phyloP scores from a whole-genome alignment of 1,284 basidiomycete species.

The Prillingera fragicola region DNA sequence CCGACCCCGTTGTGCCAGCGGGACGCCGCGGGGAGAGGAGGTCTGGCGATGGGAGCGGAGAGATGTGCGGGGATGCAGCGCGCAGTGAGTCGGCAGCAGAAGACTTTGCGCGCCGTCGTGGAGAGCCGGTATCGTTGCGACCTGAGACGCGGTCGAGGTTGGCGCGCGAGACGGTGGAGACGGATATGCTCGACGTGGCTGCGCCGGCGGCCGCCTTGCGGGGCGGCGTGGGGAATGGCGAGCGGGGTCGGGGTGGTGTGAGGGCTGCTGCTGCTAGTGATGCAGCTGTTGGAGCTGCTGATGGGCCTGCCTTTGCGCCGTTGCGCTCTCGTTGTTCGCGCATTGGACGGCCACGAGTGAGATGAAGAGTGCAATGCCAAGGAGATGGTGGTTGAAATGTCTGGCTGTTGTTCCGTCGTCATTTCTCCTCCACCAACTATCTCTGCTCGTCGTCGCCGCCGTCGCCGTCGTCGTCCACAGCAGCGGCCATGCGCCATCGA shows the following conservation, averaged over 20 bases:
- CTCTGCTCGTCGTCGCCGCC: too few relatives aligned
- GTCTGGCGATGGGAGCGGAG: background rate
- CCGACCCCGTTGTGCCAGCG: too few relatives aligned
- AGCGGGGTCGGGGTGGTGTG: background rate
- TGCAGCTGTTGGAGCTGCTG: background rate
- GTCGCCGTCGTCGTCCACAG: too few relatives aligned
- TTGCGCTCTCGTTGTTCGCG: background rate
- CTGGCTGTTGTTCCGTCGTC: too few relatives aligned
- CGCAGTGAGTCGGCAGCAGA: too few relatives aligned
- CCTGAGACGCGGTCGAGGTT: slow-evolving; percentile 1
- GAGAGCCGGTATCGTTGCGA: background rate
- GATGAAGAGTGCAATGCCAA: too few relatives aligned
- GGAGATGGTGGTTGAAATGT: background rate
- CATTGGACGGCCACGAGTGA: background rate
- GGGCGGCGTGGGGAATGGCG: slow-evolving; percentile 1
- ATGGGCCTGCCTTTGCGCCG: background rate
- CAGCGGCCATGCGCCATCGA: too few relatives aligned
- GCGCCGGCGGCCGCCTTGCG: background rate
- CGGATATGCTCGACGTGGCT: background rate
- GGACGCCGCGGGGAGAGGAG: too few relatives aligned
- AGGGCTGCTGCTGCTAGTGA: background rate
- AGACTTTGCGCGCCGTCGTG: background rate
- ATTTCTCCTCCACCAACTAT: too few relatives aligned
- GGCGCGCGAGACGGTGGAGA: too few relatives aligned
- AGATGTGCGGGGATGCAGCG: too few relatives aligned